Conservation (phyloP, 139 green algal species). For the Pseudopediastrum boryanum region DNA sequence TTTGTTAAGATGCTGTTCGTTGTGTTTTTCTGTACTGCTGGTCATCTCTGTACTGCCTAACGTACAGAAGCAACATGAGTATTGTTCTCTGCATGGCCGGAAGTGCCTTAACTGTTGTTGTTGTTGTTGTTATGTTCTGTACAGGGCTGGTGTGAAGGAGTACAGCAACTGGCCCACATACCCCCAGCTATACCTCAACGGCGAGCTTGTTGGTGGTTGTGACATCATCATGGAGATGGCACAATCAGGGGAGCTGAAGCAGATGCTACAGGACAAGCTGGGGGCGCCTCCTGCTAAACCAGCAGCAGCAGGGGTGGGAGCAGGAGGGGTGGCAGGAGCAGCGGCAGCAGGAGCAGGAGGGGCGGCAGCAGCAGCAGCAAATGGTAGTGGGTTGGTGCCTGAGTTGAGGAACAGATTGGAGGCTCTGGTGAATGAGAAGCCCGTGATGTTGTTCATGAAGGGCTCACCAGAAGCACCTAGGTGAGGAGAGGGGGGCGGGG, state of each 20-base stretch:
- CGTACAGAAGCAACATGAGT: too few species aligned
- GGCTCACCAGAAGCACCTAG: slow-evolving; percentile 64
- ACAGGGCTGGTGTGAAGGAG: slow-evolving; percentile 81
- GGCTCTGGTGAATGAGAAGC: slow-evolving; percentile 49
- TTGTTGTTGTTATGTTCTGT: too few species aligned
- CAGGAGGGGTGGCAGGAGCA: slow-evolving; percentile 9
- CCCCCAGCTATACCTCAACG: slow-evolving; percentile 84
- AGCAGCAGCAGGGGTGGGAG: slow-evolving; percentile 24
- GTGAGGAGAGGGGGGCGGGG: slow-evolving; percentile 77
- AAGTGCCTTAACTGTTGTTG: too few species aligned
- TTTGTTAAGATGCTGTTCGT: too few species aligned
- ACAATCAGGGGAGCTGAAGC: slow-evolving; percentile 48
- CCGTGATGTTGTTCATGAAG: slow-evolving; percentile 86
- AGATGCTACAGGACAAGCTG: slow-evolving; percentile 45
- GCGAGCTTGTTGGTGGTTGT: slow-evolving; percentile 83
- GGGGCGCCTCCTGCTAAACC: not conserved
- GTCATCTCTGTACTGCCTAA: too few species aligned
- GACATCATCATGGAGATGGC: slow-evolving; percentile 87
- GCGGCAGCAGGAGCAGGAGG: slow-evolving; percentile 15
- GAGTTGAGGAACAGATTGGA: slow-evolving; percentile 55
- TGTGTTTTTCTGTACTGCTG: too few species aligned
- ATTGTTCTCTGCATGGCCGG: too few species aligned
- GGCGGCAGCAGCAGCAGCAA: slow-evolving; percentile 2
- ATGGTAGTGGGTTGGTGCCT: not conserved
- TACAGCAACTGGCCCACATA: slow-evolving; percentile 89